Base-by-base conservation (phyloP, 148 eudicot genomes). In the Talinum fruticosum region DNA sequence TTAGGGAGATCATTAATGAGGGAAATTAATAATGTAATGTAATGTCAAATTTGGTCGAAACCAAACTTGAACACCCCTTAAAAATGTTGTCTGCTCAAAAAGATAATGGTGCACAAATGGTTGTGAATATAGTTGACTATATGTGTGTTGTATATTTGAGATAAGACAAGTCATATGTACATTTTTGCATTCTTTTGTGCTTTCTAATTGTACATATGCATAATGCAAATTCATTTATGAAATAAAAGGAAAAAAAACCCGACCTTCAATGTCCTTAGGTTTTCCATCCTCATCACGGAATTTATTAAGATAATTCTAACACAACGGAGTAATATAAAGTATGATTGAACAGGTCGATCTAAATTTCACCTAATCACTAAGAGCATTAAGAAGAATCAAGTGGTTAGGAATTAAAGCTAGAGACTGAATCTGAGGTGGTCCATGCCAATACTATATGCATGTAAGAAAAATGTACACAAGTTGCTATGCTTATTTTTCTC, bases 101-200 rank as follows among this genome's bases (percentile, higher is more conserved):
- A 73, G 77, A 79, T 79, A 73, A 72, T 79, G 76, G 32, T 44
- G 75, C 82, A 26, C 37, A 72, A 30, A 49, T 72, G 61, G 74
- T 72, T 45, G 61, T 29, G 34, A 18, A 69, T 32, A 41, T 24
- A 72, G 36, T 30, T 45, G 61, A 8, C 23, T 72, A 5, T 47
- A 28, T 45, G 47, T 80, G 67, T 59, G 75, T 75, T 75, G 79
- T 75, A 80, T 71, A 80, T 69, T 32, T 29, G 30, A 64, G 82
- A 80, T 69, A 38, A 75, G 82, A 80, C 82, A 38, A 80, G 74
- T 75, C 79, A 80, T 69, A 38, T 69, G 77, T 61, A 74, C 82
- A 57, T 69, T 19, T 72, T 36, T 67, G 16, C 34, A 74, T 79
- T 73, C 23, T 18, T 67, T 61, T 24, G 33, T 26, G 32, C 66